phyloP scores from a whole-genome alignment of 176 grass and related monocot species.

The Pharus latifolius region DNA sequence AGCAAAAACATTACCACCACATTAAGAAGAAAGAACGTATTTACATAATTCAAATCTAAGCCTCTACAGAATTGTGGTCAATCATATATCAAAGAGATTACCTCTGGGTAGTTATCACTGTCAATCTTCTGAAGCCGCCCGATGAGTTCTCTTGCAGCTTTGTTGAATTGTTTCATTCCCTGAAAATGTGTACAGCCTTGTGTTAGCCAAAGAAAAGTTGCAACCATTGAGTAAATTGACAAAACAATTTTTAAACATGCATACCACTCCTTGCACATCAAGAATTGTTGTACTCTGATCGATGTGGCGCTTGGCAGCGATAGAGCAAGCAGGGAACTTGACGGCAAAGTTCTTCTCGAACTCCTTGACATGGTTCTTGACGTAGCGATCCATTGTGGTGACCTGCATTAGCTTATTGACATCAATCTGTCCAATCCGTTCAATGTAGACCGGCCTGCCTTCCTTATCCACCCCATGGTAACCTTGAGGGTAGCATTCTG shows the following conservation, averaged over 20 bases:
- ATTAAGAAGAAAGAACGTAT: neutral
- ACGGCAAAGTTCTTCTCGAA: conserved; percentile 85
- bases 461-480: conserved; percentile 96
- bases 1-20: neutral
- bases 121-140: conserved; percentile 90
- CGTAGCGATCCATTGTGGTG: conserved; percentile 92
- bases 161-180: conserved; percentile 94
- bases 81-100: conserved; percentile 7
- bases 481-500: conserved; percentile 95
- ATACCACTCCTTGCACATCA: conserved; percentile 95
- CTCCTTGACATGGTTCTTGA: conserved; percentile 93
- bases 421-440: conserved; percentile 80
- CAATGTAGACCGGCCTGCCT: conserved; percentile 90
- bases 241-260: conserved; percentile 2
- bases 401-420: conserved; percentile 88
- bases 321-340: conserved; percentile 96
- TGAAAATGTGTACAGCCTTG: conserved; percentile 13
- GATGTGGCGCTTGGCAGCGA: conserved; percentile 76
- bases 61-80: neutral
- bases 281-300: conserved; percentile 98
- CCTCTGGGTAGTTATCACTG: conserved; percentile 95
- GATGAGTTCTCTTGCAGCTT: conserved; percentile 85
- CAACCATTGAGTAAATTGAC: neutral
- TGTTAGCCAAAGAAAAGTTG: neutral
- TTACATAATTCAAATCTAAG: neutral